Evolutionary conservation across 2,329 filamentous ascomycete species (phyloP), one percentile per base, ranked within the genome.

Genomic region (Fusarium sp.): DNA sequence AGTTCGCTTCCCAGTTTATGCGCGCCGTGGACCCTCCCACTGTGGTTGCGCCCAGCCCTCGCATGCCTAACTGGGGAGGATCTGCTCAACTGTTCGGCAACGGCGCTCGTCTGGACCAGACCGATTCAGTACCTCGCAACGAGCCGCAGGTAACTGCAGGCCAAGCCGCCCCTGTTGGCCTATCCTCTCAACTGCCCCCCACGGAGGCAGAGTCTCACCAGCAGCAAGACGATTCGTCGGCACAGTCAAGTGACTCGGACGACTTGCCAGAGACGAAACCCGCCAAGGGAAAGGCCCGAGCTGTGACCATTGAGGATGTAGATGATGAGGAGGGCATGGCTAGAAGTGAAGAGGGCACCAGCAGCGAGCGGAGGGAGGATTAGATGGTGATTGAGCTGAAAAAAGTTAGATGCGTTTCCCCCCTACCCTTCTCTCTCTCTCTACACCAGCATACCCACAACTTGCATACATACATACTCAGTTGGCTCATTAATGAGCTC

Each of bases 41-140:
- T 5, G 85, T 89, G 18, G 84, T 87, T 16, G 84, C 87, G 6
- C 87, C 87, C 3, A 87, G 84, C 24, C 86, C 87, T 18, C 77
- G 86, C 24, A 77, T 84, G 67, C 87, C 87, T 6, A 86, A 84
- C 66, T 89, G 88, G 88, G 86, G 86, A 56, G 85, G 86, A 16
- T 80, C 85, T 3, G 83, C 86, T 18, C 88, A 88, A 75, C 79
- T 89, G 0, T 88, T 88, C 65, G 80, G 80, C 18, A 81, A 78
- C 57, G 80, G 80, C 20, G 64, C 77, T 42, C 77, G 78, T 29
- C 47, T 80, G 57, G 76, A 78, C 22, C 59, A 75, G 20, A 52
- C 59, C 7, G 79, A 81, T 20, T 18, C 73, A 22, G 60, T 50
- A 24, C 34, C 66, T 4, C 75, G 71, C 14, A 61, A 47, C 18